These are phyloP conservation scores for Cyamopsis tetragonoloba DNA, from an alignment of 306 rosid species.

Conservation along the genomic window DNA sequence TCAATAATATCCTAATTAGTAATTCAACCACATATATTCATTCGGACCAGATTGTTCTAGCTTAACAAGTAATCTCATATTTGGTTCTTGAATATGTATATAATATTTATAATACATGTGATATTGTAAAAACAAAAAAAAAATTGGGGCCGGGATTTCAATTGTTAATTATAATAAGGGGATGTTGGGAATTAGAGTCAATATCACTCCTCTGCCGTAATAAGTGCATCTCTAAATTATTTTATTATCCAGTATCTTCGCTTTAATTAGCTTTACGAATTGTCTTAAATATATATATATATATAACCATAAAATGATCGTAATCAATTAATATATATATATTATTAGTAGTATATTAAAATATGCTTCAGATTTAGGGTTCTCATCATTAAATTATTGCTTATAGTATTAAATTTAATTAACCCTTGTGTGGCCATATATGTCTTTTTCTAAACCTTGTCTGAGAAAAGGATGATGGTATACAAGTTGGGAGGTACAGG, in stretches of 20 bases:
- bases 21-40: too few species aligned
- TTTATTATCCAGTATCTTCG: constrained; percentile 27
- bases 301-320: neutral
- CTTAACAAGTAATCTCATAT: too few species aligned
- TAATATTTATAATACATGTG: too few species aligned
- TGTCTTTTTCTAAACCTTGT: constrained; percentile 31
- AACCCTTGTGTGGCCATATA: constrained; percentile 16
- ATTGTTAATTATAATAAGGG: constrained; percentile 13
- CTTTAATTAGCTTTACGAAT: constrained; percentile 21
- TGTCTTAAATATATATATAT: neutral
- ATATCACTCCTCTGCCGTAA: neutral
- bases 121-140: too few species aligned
- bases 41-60: too few species aligned
- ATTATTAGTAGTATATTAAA: too few species aligned
- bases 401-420: neutral
- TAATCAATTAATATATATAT: too few species aligned
- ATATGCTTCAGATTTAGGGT: constrained; percentile 20
- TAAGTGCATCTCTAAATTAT: constrained; percentile 21
- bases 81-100: too few species aligned
- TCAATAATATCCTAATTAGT: constrained; percentile 21
- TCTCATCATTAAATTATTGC: neutral
- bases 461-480: constrained; percentile 32
- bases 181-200: constrained; percentile 25
- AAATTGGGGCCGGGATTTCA: neutral
- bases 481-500: constrained; percentile 24